These are phyloP conservation scores for Spergularia azorica DNA, from an alignment of 179 eudicot species.

Conservation along the genomic window DNA sequence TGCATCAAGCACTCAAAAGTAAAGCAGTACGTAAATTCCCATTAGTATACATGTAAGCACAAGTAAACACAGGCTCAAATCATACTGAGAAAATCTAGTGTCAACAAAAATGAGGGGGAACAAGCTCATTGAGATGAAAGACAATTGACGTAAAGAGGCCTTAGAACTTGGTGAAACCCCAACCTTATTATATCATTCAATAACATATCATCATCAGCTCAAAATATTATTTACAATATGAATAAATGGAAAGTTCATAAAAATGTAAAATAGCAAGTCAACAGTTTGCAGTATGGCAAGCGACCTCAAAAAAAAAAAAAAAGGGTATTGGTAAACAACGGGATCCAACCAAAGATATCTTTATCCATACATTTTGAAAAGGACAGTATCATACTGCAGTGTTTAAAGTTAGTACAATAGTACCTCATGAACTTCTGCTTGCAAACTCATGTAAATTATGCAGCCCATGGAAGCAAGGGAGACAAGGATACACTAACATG, in stretches of 20 bases:
- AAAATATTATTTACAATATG: background rate
- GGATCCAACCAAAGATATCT: background rate
- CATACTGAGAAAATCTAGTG: too few relatives aligned
- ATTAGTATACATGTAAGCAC: too few relatives aligned
- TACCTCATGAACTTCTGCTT: constrained; percentile 20
- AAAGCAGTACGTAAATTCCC: too few relatives aligned
- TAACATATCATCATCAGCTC: background rate
- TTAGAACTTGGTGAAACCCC: too few relatives aligned
- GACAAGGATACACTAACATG: background rate
- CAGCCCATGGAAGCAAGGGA: constrained; percentile 11
- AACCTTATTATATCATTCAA: background rate
- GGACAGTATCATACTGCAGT: background rate
- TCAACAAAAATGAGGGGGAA: too few relatives aligned
- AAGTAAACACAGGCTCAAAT: too few relatives aligned
- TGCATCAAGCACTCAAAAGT: too few relatives aligned
- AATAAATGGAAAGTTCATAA: background rate
- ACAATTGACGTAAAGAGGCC: too few relatives aligned
- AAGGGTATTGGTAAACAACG: background rate
- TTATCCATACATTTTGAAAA: background rate
- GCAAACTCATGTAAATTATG: background rate
- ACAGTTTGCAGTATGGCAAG: background rate
- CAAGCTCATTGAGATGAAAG: too few relatives aligned
- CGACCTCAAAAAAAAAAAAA: too few relatives aligned
- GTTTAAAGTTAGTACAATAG: constrained; percentile 21
- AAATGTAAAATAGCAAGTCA: background rate